Evolutionary conservation across 2,329 filamentous ascomycete genomes (phyloP).

Genomic region (Hymenoscyphus fraxineus): DNA sequence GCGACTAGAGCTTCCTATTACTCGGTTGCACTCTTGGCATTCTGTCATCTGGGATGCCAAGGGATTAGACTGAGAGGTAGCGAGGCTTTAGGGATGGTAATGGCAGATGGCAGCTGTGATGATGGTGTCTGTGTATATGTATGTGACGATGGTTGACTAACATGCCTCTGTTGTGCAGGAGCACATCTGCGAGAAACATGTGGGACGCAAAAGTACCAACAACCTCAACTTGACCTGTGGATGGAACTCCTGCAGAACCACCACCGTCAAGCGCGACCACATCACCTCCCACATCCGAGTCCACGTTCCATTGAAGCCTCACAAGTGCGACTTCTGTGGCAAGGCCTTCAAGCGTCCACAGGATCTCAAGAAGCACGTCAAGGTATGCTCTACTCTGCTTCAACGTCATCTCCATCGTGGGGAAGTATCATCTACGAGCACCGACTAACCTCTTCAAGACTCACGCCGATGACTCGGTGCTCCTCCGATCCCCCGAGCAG

Average conservation of each 20-base stretch:
- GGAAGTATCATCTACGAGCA: constrained; percentile 1
- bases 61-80: not conserved
- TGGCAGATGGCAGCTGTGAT: not conserved
- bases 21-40: not conserved
- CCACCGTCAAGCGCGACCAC: constrained; percentile 97
- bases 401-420: not conserved
- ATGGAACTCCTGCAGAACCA: constrained; percentile 94
- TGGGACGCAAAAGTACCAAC: constrained; percentile 98
- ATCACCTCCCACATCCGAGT: constrained; percentile 99
- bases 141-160: not conserved
- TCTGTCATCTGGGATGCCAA: not conserved
- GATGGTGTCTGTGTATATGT: not conserved
- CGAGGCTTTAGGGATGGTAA: not conserved
- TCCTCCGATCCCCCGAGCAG: constrained; percentile 41
- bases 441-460: constrained; percentile 50
- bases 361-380: constrained; percentile 99
- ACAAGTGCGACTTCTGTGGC: constrained; percentile 98
- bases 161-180: constrained; percentile 54
- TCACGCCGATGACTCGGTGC: constrained; percentile 89
- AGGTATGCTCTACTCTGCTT: constrained; percentile 44
- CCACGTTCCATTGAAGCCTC: constrained; percentile 96
- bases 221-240: constrained; percentile 96
- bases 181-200: constrained; percentile 96
- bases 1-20: not conserved
- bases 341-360: constrained; percentile 99